phyloP scores from a whole-genome alignment of 352 stramenopile genomes.

The Pythium sukuiense region DNA sequence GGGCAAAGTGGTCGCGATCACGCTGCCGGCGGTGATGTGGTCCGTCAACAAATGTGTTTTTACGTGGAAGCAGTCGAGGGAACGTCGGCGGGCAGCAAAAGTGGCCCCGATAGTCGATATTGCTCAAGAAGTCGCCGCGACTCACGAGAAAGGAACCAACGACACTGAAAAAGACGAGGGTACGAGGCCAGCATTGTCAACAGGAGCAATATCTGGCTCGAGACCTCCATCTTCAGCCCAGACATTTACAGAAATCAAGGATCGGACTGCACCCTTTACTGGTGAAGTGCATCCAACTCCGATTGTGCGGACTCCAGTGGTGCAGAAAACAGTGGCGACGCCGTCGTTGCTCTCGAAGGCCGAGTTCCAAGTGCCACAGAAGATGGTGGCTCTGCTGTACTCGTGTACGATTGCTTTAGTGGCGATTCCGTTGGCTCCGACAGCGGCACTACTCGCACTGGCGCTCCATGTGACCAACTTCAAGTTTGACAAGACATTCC shows the following conservation, averaged over 20 bases:
- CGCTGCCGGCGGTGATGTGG: conserved; percentile 27
- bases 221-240: neutral
- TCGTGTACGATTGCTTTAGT: conserved; percentile 73
- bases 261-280: neutral
- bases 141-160: neutral
- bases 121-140: neutral
- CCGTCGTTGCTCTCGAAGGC: conserved; percentile 31
- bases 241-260: neutral
- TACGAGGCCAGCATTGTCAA: neutral
- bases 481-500: conserved; percentile 80
- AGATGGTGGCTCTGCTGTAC: conserved; percentile 83
- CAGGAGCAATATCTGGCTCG: neutral
- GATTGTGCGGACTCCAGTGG: neutral
- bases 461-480: conserved; percentile 71
- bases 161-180: neutral
- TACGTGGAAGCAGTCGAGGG: conserved; percentile 18
- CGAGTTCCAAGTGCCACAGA: conserved; percentile 78
- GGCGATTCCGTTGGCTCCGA: conserved; percentile 67
- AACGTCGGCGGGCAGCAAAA: neutral
- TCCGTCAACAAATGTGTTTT: conserved; percentile 3
- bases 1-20: conserved; percentile 54
- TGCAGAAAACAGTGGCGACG: neutral
- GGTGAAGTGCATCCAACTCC: neutral
- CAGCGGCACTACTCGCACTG: conserved; percentile 49
- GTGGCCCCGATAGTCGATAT: neutral